phyloP scores from a whole-genome alignment of 169 alveolate species.

The Cryptosporidium parvum region DNA sequence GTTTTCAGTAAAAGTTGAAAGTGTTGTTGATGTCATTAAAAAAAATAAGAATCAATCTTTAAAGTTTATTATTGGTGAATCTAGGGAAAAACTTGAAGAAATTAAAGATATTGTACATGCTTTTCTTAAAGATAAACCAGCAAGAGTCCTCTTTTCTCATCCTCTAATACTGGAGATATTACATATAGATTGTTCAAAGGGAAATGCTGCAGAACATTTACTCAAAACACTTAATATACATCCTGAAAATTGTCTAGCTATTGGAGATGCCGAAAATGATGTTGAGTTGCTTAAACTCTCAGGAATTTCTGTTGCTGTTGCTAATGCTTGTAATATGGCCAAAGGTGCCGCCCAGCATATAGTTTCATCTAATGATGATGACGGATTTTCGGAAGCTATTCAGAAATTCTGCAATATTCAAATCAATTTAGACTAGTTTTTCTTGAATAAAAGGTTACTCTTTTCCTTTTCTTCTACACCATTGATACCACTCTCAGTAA shows the following conservation, averaged over 20 bases:
- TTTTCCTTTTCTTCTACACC: background rate
- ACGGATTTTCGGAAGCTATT: slow-evolving; percentile 76
- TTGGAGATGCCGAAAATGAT: slow-evolving; percentile 87
- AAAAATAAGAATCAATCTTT: slow-evolving; percentile 31
- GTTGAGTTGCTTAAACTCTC: slow-evolving; percentile 80
- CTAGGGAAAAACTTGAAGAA: slow-evolving; percentile 67
- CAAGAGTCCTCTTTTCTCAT: slow-evolving; percentile 78
- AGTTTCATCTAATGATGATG: slow-evolving; percentile 78
- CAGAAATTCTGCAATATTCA: slow-evolving; percentile 75
- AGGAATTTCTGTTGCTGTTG: slow-evolving; percentile 81
- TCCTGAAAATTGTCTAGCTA: slow-evolving; percentile 80
- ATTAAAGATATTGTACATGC: slow-evolving; percentile 75
- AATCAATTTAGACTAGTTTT: slow-evolving; percentile 21
- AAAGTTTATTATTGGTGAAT: slow-evolving; percentile 64
- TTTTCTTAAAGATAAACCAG: slow-evolving; percentile 76
- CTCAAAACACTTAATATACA: slow-evolving; percentile 77
- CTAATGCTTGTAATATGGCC: slow-evolving; percentile 81
- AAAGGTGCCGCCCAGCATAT: slow-evolving; percentile 80
- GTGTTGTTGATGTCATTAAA: slow-evolving; percentile 50
- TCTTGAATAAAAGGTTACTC: too few species aligned
- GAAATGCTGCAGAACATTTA: slow-evolving; percentile 81
- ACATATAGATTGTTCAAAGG: slow-evolving; percentile 80
- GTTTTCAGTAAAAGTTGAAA: slow-evolving; percentile 49
- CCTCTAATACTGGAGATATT: slow-evolving; percentile 82
- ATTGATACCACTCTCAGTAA: background rate